Base-by-base conservation (phyloP, 805 yeast species). In the Torulaspora maleeae region DNA sequence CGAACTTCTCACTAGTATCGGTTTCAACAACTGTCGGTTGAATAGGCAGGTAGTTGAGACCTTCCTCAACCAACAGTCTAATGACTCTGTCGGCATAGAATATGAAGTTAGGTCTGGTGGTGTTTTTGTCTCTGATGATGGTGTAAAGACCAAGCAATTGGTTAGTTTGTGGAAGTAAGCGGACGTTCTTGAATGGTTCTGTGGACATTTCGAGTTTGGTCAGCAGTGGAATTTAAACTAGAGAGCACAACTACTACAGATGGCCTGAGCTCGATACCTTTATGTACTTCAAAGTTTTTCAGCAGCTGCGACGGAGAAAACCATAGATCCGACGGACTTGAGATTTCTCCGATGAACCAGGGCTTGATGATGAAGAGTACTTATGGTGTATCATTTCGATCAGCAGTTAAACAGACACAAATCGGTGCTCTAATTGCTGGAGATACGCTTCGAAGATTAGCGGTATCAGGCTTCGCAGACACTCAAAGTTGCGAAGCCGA, bases 1-100 rank as follows among this genome's bases (percentile, higher is more conserved):
- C 74, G 64, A 78, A 88, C 30, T 69, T 68, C 52, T 79, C 75
- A 43, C 82, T 83, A 10, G 93, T 81, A 37, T 95, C 91, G 28
- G 98, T 90, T 42, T 75, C 74, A 37, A 93, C 83, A 3, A 70
- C 62, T 27, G 73, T 62, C 38, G 82, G 72, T 55, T 80, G 79
- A n/a, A 90, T 95, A 4, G 99, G 99, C 36, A 93, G 73, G 62
- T 86, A 89, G 67, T 93, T 91, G 60, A 93, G 78, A 32, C 98
- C 98, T 66, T 86, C 95, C 72, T 93, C 99, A 13, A 93, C 98
- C 49, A 93, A 71, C 36, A 93, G 71, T 48, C 99, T 77, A 63
- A 93, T 93, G 68, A 93, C 90, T 64, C 99, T 76, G 64, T 93
- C 97, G 10, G 97, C 80, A 66, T 91, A 93, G 67, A 93, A 93